Evolutionary conservation across 345 rosid species (phyloP), one percentile per base, ranked within the genome.

Genomic region (Arabis hirsuta): DNA sequence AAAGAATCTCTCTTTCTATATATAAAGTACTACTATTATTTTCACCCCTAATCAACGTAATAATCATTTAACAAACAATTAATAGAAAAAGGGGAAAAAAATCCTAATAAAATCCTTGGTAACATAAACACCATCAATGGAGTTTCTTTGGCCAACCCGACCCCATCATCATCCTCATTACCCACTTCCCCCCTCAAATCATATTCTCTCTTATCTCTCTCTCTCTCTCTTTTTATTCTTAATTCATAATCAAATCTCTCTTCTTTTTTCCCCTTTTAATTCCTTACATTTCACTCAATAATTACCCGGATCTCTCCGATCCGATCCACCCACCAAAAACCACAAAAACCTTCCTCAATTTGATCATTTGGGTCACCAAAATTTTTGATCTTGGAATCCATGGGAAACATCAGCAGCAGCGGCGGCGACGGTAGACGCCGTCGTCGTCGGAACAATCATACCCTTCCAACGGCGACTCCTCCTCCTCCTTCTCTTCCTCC

Each of bases 381-480:
- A 55, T 26, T 29, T 46, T 38, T 36, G 45, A 66, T 47, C 54
- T 14, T n/a, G 4, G 12, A 9, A 48, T 57, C 16, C 32, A 90
- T 94, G 98, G 97, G 97, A 1, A 89, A 89, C 81, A 80, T 71
- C 62, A 74, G 81, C 39, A 88, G 87, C 81, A 81, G 80, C 78
- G 88, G 88, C 39, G 80, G 70, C 5, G 80, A 67, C 56, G 81
- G 84, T 52, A 81, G 95, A 58, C 83, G 92, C 60, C 73, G 95
- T 50, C 74, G 89, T n/a, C 84, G 86, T 34, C 38, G 38, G 7
- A 34, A 34, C 14, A 67, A 68, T 78, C 80, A 82, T 52, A 80
- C 87, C 0, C 57, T 29, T 39, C 66, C 85, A 55, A 16, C 84
- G 12, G 60, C 66, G 0, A 72, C 85, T 13, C 83, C 85, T 73